phyloP scores from a whole-genome alignment of 805 yeast genomes.

The Lipomyces kockii region DNA sequence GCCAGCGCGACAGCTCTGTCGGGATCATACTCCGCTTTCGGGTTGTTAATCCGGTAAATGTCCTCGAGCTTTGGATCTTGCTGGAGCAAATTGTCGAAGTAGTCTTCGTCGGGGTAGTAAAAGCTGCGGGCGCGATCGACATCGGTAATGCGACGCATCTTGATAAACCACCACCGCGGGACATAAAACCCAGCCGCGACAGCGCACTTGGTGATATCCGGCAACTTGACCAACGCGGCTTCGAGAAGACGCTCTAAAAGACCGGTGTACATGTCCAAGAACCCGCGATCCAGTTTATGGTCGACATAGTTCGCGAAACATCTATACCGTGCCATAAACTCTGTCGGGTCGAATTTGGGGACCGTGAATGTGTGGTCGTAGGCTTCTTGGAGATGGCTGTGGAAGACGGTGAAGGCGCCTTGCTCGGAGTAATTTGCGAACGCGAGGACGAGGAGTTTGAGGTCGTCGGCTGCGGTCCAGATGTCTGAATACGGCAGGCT shows the following conservation, averaged over 20 bases:
- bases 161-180: conserved; percentile 11
- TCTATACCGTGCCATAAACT: conserved; percentile 15
- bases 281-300: conserved; percentile 13
- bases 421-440: conserved; percentile 2
- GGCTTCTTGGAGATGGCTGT: not conserved
- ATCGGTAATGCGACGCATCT: conserved; percentile 3
- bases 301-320: conserved; percentile 16
- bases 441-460: conserved; percentile 17
- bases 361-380: not conserved
- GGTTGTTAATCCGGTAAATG: not conserved
- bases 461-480: conserved; percentile 7
- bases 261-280: conserved; percentile 2
- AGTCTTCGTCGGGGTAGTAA: conserved; percentile 5
- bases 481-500: not conserved
- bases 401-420: conserved; percentile 6
- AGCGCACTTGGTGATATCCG: not conserved
- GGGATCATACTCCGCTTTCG: not conserved
- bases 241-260: not conserved
- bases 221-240: conserved; percentile 2
- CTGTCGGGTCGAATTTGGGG: conserved; percentile 3
- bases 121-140: conserved; percentile 5
- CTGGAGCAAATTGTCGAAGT: conserved; percentile 4
- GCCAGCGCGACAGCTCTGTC: not conserved
- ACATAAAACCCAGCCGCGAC: conserved; percentile 1
- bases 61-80: not conserved